Evolutionary conservation across 352 stramenopile genomes (phyloP), one percentile per base, ranked within the genome.

Genomic region (Achlya hypogyna): DNA sequence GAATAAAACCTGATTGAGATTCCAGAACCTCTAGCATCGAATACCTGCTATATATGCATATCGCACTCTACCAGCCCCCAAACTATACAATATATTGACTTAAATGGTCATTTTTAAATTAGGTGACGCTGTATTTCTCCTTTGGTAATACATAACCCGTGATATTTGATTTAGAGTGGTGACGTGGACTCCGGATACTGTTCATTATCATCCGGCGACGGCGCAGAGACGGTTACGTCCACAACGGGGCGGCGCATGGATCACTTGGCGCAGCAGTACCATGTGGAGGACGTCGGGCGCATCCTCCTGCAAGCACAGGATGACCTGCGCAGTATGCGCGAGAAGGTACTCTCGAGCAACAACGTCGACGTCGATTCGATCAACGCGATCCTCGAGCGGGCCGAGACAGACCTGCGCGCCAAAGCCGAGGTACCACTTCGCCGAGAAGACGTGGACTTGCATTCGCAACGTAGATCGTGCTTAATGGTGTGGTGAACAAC

Each of bases 231-330:
- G 23, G 38, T 40, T 63, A 51, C 53, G 20, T 14, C 2, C 10
- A 9, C 9, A 53, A 10, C 14, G 53, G 20, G 51, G 22, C 10
- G 4, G 31, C 22, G 27, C 28, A 93, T 93, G 85, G 85, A 93
- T 58, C 75, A 81, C 47, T 51, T 93, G 22, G 74, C 89, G 62
- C 81, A 93, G 60, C 81, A 88, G 49, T 79, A 92, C 56, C 85
- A 93, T 65, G 78, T 88, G 9, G 83, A 93, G 53, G 85, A 93
- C 74, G 82, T 93, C 27, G 85, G 83, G 0, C 78, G 85, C 53
- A 83, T 93, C 52, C 67, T 93, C 20, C 63, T 93, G 56, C 80
- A 93, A 73, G 90, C 84, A 16, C 82, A 93, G 69, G 80, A 93
- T 42, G 80, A 93, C 28, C 72, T 93, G 25, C 80, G 81, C 18